Conservation (phyloP, 352 stramenopile genomes). For the Hyaloperonospora arabidopsidis region DNA sequence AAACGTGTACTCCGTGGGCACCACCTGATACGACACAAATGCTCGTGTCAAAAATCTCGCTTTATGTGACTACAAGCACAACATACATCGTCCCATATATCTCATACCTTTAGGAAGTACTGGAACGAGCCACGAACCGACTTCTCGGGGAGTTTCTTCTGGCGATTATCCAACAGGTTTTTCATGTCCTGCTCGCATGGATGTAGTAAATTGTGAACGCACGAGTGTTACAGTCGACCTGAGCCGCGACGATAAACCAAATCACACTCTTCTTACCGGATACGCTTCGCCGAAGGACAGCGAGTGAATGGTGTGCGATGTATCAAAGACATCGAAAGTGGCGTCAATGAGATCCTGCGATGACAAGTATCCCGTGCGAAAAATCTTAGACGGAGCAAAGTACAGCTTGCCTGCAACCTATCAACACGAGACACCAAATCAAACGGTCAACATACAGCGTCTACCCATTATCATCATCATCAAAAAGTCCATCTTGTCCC, state of each 20-base stretch:
- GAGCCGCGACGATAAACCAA: neutral
- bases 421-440: neutral
- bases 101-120: slow-evolving; percentile 74
- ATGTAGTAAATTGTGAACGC: neutral
- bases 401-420: slow-evolving; percentile 74
- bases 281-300: slow-evolving; percentile 72
- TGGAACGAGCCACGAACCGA: slow-evolving; percentile 61
- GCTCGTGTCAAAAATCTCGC: neutral
- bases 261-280: slow-evolving; percentile 34
- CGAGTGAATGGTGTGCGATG: slow-evolving; percentile 54
- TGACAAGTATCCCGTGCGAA: slow-evolving; percentile 69
- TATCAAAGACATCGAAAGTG: slow-evolving; percentile 71
- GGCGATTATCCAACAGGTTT: slow-evolving; percentile 64
- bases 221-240: neutral
- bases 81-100: neutral
- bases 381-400: slow-evolving; percentile 79
- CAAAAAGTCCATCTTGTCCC: neutral
- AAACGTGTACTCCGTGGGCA: slow-evolving; percentile 92
- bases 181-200: slow-evolving; percentile 57
- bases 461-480: neutral
- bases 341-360: slow-evolving; percentile 51
- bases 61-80: neutral
- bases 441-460: neutral
- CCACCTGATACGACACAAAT: slow-evolving; percentile 57
- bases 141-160: slow-evolving; percentile 44